These are phyloP conservation scores for Pyrenophora seminiperda DNA, from an alignment of 2,329 filamentous ascomycete species.

Conservation along the genomic window DNA sequence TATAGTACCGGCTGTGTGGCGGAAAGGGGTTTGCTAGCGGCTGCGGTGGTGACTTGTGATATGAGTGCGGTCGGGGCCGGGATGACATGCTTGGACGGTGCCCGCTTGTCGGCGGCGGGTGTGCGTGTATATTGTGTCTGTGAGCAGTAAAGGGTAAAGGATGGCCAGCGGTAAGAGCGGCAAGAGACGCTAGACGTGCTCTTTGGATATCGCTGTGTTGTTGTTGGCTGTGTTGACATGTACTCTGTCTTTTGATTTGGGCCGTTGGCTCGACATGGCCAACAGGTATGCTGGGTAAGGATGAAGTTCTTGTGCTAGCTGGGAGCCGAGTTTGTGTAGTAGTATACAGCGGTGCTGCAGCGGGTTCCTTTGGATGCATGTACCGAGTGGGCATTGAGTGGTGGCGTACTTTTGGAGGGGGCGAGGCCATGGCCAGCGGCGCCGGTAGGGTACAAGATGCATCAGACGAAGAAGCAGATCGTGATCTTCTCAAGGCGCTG, in stretches of 20 bases:
- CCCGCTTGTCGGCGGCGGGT: neutral
- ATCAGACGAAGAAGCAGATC: constrained; percentile 19
- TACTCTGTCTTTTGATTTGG: neutral
- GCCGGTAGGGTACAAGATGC: constrained; percentile 15
- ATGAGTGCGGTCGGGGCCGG: neutral
- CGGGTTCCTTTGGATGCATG: neutral
- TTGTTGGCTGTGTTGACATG: neutral
- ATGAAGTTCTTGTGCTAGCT: neutral
- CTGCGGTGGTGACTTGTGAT: neutral
- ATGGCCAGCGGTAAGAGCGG: constrained; percentile 5
- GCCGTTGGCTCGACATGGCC: neutral
- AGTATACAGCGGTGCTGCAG: neutral
- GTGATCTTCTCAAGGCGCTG: constrained; percentile 13
- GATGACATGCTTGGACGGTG: neutral
- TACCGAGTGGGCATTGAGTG: neutral
- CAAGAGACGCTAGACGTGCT: constrained; percentile 3
- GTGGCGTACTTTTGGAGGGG: neutral
- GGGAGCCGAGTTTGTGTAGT: neutral
- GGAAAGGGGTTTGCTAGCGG: fast-evolving
- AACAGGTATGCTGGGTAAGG: constrained; percentile 1
- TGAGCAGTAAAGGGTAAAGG: neutral
- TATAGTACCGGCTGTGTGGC: neutral
- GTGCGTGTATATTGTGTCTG: neutral
- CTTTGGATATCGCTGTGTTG: neutral
- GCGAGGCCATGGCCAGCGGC: constrained; percentile 4